Evolutionary conservation across 2,329 filamentous ascomycete genomes (phyloP).

Genomic region (Hypoxylon sp.): DNA sequence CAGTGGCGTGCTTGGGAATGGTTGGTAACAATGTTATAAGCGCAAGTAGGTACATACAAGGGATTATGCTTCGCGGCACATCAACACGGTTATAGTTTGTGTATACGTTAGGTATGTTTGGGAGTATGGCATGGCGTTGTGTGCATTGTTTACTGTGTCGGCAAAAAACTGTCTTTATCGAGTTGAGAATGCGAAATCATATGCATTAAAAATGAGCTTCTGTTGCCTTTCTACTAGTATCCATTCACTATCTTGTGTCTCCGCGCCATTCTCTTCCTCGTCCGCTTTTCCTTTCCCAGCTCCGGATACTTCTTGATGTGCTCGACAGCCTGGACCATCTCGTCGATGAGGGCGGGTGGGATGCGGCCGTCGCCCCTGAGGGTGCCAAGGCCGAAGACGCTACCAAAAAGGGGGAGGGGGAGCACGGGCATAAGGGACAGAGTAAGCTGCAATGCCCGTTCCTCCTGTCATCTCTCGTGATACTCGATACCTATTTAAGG

Average conservation of each 20-base stretch:
- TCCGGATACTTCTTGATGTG: slow-evolving; percentile 58
- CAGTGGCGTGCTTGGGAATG: slow-evolving; percentile 12
- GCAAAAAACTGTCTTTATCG: background rate
- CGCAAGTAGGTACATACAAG: slow-evolving; percentile 6
- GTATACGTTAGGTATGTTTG: background rate
- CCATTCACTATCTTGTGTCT: slow-evolving; percentile 10
- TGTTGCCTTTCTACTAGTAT: slow-evolving; percentile 25
- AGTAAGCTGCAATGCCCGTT: too few relatives aligned
- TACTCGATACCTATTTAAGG: slow-evolving; percentile 11
- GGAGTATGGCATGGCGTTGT: background rate
- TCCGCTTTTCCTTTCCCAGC: slow-evolving; percentile 17
- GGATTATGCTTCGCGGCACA: background rate
- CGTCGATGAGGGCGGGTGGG: slow-evolving; percentile 54
- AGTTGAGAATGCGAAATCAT: slow-evolving; percentile 5
- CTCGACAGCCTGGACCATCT: slow-evolving; percentile 57
- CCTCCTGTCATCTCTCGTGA: slow-evolving; percentile 20
- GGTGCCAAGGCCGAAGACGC: slow-evolving; percentile 57
- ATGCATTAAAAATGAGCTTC: slow-evolving; percentile 19
- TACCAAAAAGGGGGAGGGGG: too few relatives aligned
- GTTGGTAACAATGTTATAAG: background rate
- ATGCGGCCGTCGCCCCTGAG: slow-evolving; percentile 56
- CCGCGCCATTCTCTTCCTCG: background rate
- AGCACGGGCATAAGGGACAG: too few relatives aligned
- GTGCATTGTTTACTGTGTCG: background rate
- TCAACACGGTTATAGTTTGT: background rate